Evolutionary conservation across 768 basidiomycete genomes (phyloP).

Genomic region (Psilocybe sp.): DNA sequence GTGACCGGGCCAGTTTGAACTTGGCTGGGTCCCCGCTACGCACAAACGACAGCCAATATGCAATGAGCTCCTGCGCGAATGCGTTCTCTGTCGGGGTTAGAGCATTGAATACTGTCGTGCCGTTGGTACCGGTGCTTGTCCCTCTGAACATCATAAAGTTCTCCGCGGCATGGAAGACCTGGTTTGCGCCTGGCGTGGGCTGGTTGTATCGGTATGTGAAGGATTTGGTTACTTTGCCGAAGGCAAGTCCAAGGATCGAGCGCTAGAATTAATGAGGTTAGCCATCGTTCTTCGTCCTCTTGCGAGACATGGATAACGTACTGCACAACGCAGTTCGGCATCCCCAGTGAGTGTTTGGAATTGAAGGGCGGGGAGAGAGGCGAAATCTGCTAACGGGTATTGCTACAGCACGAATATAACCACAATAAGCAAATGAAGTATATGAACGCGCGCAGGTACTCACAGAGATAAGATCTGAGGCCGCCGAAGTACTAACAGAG

Average conservation of each 20-base stretch:
- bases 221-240: conserved; percentile 30
- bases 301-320: conserved; percentile 25
- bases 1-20: conserved; percentile 49
- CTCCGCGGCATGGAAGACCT: conserved; percentile 51
- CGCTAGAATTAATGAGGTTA: conserved; percentile 12
- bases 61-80: conserved; percentile 59
- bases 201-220: conserved; percentile 65
- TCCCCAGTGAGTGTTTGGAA: conserved; percentile 49
- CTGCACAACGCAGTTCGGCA: conserved; percentile 49
- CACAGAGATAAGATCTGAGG: not conserved
- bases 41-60: conserved; percentile 67
- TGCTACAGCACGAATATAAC: conserved; percentile 17
- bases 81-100: conserved; percentile 43
- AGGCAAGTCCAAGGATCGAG: conserved; percentile 43
- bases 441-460: conserved; percentile 27
- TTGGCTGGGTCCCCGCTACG: conserved; percentile 55
- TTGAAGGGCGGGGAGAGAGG: conserved; percentile 37
- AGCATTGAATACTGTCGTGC: conserved; percentile 46
- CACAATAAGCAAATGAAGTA: conserved; percentile 20
- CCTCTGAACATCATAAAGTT: conserved; percentile 72
- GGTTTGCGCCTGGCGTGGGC: conserved; percentile 28
- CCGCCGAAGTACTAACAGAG: conserved; percentile 27
- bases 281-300: not conserved
- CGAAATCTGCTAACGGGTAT: conserved; percentile 43
- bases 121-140: conserved; percentile 56